Conservation (phyloP, 2,329 filamentous ascomycete species). For the Hymenoscyphus infarciens region DNA sequence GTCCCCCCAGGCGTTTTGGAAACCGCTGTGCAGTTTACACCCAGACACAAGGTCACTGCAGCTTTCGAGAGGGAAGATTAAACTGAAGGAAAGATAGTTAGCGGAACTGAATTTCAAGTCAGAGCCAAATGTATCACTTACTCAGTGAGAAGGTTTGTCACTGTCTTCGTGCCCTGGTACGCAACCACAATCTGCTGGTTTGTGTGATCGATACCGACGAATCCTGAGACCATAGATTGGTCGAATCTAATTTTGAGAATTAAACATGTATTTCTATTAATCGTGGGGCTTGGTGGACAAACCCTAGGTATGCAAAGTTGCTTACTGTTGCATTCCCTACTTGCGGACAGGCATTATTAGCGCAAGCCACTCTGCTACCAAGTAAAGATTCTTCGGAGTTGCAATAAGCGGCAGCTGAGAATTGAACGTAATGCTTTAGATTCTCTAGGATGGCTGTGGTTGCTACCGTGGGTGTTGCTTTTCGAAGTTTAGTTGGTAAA, state of each 20-base stretch:
- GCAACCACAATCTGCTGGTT: constrained; percentile 55
- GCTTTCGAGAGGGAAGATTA: constrained; percentile 12
- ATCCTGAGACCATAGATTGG: constrained; percentile 46
- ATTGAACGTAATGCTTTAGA: constrained; percentile 25
- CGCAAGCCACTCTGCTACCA: constrained; percentile 21
- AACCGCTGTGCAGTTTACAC: constrained; percentile 51
- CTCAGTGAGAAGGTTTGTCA: constrained; percentile 21
- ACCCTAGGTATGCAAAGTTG: constrained; percentile 21
- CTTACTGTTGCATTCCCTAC: constrained; percentile 17
- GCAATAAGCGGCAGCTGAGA: constrained; percentile 30
- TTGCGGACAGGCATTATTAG: constrained; percentile 22
- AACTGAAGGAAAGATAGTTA: constrained; percentile 6
- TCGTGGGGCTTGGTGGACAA: constrained; percentile 3
- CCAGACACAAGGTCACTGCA: constrained; percentile 27
- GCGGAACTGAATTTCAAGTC: background rate
- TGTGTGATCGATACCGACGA: constrained; percentile 47
- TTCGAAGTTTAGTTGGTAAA: background rate
- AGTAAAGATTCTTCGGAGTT: constrained; percentile 12
- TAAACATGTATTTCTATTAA: background rate
- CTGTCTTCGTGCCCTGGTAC: constrained; percentile 50
- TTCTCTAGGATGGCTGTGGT: constrained; percentile 16
- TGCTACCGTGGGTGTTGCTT: constrained; percentile 26
- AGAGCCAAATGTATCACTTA: constrained; percentile 3
- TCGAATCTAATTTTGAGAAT: constrained; percentile 36
- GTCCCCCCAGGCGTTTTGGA: constrained; percentile 56